A percentile compares a stretch with the other conserved stretches of the same genome.
Evolutionary conservation across 2,329 filamentous ascomycete species (phyloP).

Genomic region (Fusarium hainanense): DNA sequence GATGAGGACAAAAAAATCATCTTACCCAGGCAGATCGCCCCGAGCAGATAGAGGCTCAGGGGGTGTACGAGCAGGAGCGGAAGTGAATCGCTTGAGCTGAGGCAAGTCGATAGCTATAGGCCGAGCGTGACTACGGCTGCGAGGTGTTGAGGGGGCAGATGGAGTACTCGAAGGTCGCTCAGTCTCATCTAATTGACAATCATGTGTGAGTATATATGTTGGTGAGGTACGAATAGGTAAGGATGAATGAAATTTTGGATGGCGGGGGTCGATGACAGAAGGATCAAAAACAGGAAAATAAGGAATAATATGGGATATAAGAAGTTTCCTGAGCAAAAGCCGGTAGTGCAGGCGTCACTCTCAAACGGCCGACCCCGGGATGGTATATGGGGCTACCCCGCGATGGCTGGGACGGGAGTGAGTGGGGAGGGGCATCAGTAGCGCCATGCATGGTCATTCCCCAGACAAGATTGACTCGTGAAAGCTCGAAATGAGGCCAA

Average conservation of each 20-base stretch:
- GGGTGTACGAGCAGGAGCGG: constrained; percentile 56
- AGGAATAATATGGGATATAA: constrained; percentile 32
- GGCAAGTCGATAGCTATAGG: constrained; percentile 67
- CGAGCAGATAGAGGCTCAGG: constrained; percentile 66
- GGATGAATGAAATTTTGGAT: not conserved
- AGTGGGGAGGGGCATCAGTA: constrained; percentile 35
- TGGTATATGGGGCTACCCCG: constrained; percentile 43
- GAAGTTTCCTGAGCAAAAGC: constrained; percentile 23
- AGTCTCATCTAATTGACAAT: constrained; percentile 33
- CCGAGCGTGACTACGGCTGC: constrained; percentile 49
- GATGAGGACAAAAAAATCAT: not conserved
- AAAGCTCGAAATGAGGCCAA: constrained; percentile 8
- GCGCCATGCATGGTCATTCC: constrained; percentile 15
- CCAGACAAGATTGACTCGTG: constrained; percentile 25
- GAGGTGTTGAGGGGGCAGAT: constrained; percentile 39
- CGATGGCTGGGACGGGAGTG: constrained; percentile 38
- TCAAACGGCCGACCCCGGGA: constrained; percentile 37
- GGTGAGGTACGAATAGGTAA: not conserved
- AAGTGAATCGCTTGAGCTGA: constrained; percentile 53
- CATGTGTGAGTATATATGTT: constrained; percentile 26
- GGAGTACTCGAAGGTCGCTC: constrained; percentile 24
- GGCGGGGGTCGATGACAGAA: constrained; percentile 25
- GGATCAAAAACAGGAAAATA: constrained; percentile 34
- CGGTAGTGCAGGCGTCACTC: constrained; percentile 36
- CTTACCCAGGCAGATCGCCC: constrained; percentile 69